Base-by-base conservation (phyloP, 345 rosid genomes). In the Dovyalis caffra region DNA sequence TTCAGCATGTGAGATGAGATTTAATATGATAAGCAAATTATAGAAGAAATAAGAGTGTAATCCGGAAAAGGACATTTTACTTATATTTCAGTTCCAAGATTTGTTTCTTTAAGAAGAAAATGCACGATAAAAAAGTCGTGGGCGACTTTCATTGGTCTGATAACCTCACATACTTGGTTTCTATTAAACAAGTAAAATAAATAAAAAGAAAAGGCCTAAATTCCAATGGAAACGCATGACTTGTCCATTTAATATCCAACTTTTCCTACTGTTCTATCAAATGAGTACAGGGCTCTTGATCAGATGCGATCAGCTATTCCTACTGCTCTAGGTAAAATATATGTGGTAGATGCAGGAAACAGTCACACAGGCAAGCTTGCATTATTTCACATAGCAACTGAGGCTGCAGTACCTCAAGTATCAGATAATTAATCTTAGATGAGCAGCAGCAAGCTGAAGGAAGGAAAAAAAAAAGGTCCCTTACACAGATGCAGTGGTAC, bases 401-500 rank as follows among this genome's bases (percentile, higher is more conserved):
- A 43, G 47, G 20, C 8, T 18, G 23, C 56, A 49, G 23, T 18
- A 6, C 23, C 56, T 49, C 21, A 20, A 49, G 5, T 47, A 49
- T 49, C 56, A 49, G 62, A 57, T 35, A 35, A 58, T 32, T 28
- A 49, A 56, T 18, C 26, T 65, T 33, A 56, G 53, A 40, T 26
- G 10, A 10, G 21, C 26, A 40, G 25, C 28, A 18, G n/a, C n/a
- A 61, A 68, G 11, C 16, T 16, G n/a, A 65, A 21, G 28, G 66
- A 6, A 45, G 8, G 16, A 9, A 34, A 51, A 77, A 23, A 68
- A 37, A 37, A 29, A 25, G 58, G 64, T 57, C 79, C 68, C 98
- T 84, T 87, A 95, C 99, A 93, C 97, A 8, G 97, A 95, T 67
- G 93, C 99, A 28, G 99, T 93, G 29, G 90, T 89, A 38, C 98